A percentile compares a stretch with the other conserved stretches of the same genome.
Evolutionary conservation across 768 basidiomycete genomes (phyloP).

Genomic region (Postia placenta): DNA sequence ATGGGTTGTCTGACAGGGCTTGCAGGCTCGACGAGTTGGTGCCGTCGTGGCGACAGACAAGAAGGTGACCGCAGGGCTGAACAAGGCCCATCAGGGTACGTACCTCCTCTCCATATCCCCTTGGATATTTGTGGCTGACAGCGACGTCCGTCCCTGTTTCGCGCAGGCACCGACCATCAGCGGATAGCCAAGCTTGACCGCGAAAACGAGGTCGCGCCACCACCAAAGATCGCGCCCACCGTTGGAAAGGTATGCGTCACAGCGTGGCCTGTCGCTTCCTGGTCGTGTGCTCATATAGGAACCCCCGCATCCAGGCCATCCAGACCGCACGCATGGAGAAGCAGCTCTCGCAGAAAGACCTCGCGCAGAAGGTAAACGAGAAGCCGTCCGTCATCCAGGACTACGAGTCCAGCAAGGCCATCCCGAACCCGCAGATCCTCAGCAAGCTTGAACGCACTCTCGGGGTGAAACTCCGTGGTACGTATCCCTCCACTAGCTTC

Average conservation of each 20-base stretch:
- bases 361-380: constrained; percentile 91
- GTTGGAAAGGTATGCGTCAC: constrained; percentile 67
- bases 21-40: constrained; percentile 68
- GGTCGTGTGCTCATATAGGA: too few species aligned
- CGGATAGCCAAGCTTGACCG: constrained; percentile 90
- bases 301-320: constrained; percentile 78
- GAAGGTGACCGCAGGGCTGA: constrained; percentile 59
- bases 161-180: constrained; percentile 84
- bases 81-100: constrained; percentile 74
- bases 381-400: constrained; percentile 85
- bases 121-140: too few species aligned
- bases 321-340: constrained; percentile 72
- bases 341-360: constrained; percentile 83
- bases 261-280: too few species aligned
- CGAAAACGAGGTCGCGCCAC: constrained; percentile 93
- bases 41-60: constrained; percentile 81
- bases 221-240: constrained; percentile 64
- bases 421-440: constrained; percentile 83
- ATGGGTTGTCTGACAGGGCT: constrained; percentile 3
- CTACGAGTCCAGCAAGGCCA: constrained; percentile 83
- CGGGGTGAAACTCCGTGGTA: constrained; percentile 86
- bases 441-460: constrained; percentile 83
- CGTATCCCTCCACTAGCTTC: constrained; percentile 20
- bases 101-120: constrained; percentile 4
- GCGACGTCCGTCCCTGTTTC: too few species aligned